These are phyloP conservation scores for Gentiana straminea DNA, from an alignment of 257 asterid genomes.

Conservation along the genomic window DNA sequence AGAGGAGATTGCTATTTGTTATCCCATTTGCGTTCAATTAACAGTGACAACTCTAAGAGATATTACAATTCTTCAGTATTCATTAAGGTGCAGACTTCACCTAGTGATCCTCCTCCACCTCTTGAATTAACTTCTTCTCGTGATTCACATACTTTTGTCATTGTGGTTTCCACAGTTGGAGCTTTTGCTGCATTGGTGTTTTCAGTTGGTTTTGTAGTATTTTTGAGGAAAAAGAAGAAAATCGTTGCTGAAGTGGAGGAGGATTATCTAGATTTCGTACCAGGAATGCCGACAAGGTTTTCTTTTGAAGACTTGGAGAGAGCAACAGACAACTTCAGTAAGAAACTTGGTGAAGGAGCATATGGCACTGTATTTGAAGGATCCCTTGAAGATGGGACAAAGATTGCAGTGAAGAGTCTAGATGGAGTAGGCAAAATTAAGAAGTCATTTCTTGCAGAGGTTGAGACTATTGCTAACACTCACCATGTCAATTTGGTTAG, in stretches of 20 bases:
- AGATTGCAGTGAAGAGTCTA: constrained; percentile 17
- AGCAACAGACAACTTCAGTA: constrained; percentile 10
- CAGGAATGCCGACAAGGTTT: constrained; percentile 11
- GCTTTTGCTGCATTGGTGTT: neutral
- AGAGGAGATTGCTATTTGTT: constrained; percentile 27
- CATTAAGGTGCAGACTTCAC: constrained; percentile 16
- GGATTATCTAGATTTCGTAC: constrained; percentile 3
- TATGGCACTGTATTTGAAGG: constrained; percentile 18
- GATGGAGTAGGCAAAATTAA: constrained; percentile 2
- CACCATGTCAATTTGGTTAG: constrained; percentile 20
- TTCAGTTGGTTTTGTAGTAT: constrained; percentile 4
- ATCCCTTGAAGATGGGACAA: constrained; percentile 2
- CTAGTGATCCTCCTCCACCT: neutral
- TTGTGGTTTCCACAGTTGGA: constrained; percentile 11
- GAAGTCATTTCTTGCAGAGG: constrained; percentile 15
- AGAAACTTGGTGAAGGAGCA: constrained; percentile 20
- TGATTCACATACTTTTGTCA: constrained; percentile 1
- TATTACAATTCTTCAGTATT: constrained; percentile 10
- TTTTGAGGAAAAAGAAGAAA: neutral
- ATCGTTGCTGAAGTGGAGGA: constrained; percentile 1
- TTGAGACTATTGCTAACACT: constrained; percentile 13
- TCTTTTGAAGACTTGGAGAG: constrained; percentile 5
- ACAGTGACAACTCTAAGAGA: constrained; percentile 13
- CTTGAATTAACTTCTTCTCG: neutral
- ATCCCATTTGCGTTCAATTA: constrained; percentile 23